Evolutionary conservation across 1,284 basidiomycete genomes (phyloP).

Genomic region (Ustilago xerochloae): DNA sequence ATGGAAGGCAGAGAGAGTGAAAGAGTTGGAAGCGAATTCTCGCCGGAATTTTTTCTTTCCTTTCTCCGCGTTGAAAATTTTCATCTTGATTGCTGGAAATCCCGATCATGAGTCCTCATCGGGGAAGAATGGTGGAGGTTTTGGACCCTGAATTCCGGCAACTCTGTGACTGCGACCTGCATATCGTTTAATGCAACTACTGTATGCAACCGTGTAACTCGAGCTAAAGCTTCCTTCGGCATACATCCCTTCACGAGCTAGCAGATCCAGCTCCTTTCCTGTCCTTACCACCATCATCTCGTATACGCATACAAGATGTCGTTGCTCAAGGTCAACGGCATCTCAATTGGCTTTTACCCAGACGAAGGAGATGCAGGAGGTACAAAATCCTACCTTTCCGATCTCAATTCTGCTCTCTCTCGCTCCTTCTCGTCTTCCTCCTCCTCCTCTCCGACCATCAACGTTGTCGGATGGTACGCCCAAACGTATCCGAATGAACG

Average conservation of each 20-base stretch:
- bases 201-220: neutral
- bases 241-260: neutral
- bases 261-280: neutral
- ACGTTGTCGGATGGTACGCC: constrained; percentile 36
- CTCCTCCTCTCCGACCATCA: constrained; percentile 6
- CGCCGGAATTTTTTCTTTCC: constrained; percentile 1
- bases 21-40: neutral
- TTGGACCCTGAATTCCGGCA: constrained; percentile 19
- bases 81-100: constrained; percentile 17
- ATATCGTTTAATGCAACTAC: neutral
- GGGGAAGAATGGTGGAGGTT: neutral
- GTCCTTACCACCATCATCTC: neutral
- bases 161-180: neutral
- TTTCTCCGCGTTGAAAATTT: constrained; percentile 11
- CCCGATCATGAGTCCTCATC: neutral
- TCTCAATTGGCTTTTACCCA: constrained; percentile 34
- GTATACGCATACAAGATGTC: neutral
- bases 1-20: neutral
- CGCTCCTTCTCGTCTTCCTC: neutral
- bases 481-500: constrained; percentile 25
- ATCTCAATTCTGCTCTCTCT: constrained; percentile 31
- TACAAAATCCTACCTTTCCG: constrained; percentile 24
- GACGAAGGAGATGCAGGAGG: constrained; percentile 48
- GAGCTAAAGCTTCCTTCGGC: neutral
- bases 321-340: constrained; percentile 5